Evolutionary conservation across 2,329 filamentous ascomycete species (phyloP).

Genomic region (Aspergillus viridinutans): DNA sequence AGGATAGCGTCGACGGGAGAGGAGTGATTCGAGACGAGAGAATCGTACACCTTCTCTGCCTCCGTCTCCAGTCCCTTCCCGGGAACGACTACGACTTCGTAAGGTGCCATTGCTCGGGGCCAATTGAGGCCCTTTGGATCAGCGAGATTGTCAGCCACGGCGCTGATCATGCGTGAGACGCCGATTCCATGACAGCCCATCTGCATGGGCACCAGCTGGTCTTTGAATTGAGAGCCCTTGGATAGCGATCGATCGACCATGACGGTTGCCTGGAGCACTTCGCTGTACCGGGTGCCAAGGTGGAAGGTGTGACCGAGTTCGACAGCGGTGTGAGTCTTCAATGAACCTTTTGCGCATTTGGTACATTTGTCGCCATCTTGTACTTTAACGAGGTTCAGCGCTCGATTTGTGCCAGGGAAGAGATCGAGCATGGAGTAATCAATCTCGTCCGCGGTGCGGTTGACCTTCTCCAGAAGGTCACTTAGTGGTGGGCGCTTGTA

Average conservation of each 20-base stretch:
- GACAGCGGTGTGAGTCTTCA: constrained; percentile 68
- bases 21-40: constrained; percentile 36
- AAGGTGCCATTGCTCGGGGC: constrained; percentile 83
- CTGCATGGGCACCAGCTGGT: constrained; percentile 57
- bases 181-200: constrained; percentile 99
- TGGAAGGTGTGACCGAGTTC: constrained; percentile 96
- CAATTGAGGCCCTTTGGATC: constrained; percentile 77
- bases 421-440: constrained; percentile 33
- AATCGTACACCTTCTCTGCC: constrained; percentile 61
- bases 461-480: constrained; percentile 28
- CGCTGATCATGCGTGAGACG: constrained; percentile 82
- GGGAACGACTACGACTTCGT: constrained; percentile 66
- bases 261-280: constrained; percentile 65
- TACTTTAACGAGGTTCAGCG: constrained; percentile 62
- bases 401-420: constrained; percentile 38
- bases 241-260: constrained; percentile 36
- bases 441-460: constrained; percentile 26
- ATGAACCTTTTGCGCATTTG: constrained; percentile 58
- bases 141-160: constrained; percentile 70
- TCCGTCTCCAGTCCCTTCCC: constrained; percentile 45
- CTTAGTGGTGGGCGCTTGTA: constrained; percentile 38
- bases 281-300: constrained; percentile 82
- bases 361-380: constrained; percentile 68
- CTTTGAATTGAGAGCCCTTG: constrained; percentile 14
- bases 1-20: constrained; percentile 60